A percentile compares a stretch with the other conserved stretches of the same genome.
phyloP scores from a whole-genome alignment of 2,329 filamentous ascomycete species.

The Berkeleyomyces basicola region DNA sequence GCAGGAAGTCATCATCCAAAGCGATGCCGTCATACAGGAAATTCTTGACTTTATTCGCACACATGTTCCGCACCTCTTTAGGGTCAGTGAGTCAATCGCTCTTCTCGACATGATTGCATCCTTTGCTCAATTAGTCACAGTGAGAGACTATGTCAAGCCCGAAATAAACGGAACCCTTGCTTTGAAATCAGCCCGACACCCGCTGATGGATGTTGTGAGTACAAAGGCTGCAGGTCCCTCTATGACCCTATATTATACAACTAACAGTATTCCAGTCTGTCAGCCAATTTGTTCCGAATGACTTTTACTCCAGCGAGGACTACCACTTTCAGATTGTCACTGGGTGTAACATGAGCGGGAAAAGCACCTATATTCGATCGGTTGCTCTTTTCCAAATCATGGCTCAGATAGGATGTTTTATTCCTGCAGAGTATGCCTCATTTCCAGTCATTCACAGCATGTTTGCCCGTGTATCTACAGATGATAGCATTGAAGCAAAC shows the following conservation, averaged over 20 bases:
- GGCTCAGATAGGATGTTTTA: conserved; percentile 83
- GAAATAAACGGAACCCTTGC: conserved; percentile 52
- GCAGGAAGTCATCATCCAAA: conserved; percentile 68
- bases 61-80: conserved; percentile 59
- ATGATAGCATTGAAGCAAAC: conserved; percentile 79
- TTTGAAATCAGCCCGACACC: conserved; percentile 59
- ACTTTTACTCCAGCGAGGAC: conserved; percentile 68
- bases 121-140: conserved; percentile 59
- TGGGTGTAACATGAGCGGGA: conserved; percentile 96
- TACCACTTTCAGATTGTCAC: conserved; percentile 85
- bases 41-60: conserved; percentile 57
- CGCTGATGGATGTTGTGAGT: conserved; percentile 52
- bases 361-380: conserved; percentile 84
- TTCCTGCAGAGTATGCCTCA: conserved; percentile 69
- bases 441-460: conserved; percentile 69
- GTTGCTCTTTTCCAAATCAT: conserved; percentile 76
- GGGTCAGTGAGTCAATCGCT: conserved; percentile 70
- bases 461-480: conserved; percentile 73
- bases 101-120: conserved; percentile 72
- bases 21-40: conserved; percentile 56
- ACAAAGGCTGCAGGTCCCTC: not conserved
- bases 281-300: conserved; percentile 66
- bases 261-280: conserved; percentile 16
- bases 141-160: conserved; percentile 43
- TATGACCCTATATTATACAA: not conserved